These are phyloP conservation scores for Wickerhamiella infanticola DNA, from an alignment of 1,139 yeast genomes.

Conservation along the genomic window DNA sequence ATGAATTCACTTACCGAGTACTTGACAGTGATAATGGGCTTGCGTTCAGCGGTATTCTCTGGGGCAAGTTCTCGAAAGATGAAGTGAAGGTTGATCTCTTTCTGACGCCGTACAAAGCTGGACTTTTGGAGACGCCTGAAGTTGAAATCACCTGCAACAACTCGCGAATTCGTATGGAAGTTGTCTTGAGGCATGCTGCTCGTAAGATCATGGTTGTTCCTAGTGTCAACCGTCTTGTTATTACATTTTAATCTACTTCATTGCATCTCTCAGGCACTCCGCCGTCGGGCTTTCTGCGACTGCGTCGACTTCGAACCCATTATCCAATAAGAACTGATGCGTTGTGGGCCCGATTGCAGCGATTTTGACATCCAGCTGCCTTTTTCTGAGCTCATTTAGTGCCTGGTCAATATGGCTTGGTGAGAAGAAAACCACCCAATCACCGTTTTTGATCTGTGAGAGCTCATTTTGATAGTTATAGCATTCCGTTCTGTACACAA, in stretches of 20 bases:
- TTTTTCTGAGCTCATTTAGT: constrained; percentile 24
- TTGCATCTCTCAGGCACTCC: constrained; percentile 32
- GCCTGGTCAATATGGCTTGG: constrained; percentile 72
- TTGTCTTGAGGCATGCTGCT: constrained; percentile 49
- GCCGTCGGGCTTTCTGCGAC: constrained; percentile 70
- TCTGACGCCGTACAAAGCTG: constrained; percentile 61
- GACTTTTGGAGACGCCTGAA: constrained; percentile 54
- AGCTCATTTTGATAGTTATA: not conserved
- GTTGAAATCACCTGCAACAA: constrained; percentile 32
- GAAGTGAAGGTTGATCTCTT: constrained; percentile 28
- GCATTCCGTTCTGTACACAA: constrained; percentile 49
- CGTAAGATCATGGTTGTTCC: constrained; percentile 64
- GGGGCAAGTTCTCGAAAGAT: constrained; percentile 28
- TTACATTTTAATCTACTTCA: constrained; percentile 32
- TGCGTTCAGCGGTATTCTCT: constrained; percentile 53
- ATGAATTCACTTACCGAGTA: constrained; percentile 27
- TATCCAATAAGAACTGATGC: constrained; percentile 38
- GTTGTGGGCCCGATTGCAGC: constrained; percentile 96
- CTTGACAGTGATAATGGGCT: constrained; percentile 36
- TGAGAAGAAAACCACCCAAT: constrained; percentile 77
- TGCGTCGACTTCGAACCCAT: constrained; percentile 42
- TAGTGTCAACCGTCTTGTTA: constrained; percentile 45
- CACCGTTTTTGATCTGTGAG: constrained; percentile 9
- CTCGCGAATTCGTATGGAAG: constrained; percentile 34
- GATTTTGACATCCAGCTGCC: constrained; percentile 23